Evolutionary conservation across 78 protist species (phyloP), one percentile per base, ranked within the genome.

Genomic region (Dictyostelium capitatum): DNA sequence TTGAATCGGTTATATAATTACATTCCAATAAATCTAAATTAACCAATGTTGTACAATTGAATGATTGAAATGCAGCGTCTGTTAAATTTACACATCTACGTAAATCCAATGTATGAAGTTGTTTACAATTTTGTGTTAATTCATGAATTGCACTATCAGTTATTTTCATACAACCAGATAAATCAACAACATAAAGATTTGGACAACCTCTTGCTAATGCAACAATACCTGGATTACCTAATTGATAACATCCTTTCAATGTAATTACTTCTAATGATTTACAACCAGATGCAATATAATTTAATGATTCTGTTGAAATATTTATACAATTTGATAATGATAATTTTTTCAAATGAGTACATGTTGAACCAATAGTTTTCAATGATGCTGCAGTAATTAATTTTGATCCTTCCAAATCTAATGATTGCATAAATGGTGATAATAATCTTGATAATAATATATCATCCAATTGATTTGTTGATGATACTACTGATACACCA

Each of bases 331-430:
- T 20, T 12, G 84, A 84, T 28, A 87, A 43, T 17, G 93, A 87
- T 4, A 87, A 20, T 37, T 77, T 87, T 32, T 46, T 77, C 4
- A 87, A 43, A 17, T 77, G 14, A 20, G 78, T 4, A 32, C 93
- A 87, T 2, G 65, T 87, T 11, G 75, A 32, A 7, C 84, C 84
- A 70, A 87, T 64, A 7, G 43, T 50, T 47, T 54, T 47, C 5
- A 87, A 10, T 43, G 77, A 54, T 10, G 7, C 15, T 8, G 72
- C 4, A 3, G 83, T 25, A 8, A 87, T 6, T 15, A 25, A 50
- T 30, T 87, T 87, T 4, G 93, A 77, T n/a, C 84, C 84, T 5
- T 87, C 93, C 1, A 87, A 50, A 47, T 87, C 93, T 32, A 87
- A 72, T 3, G 84, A 23, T 30, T 30, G 43, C 57, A 51, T 70